These are phyloP conservation scores for Moricandia arvensis DNA, from an alignment of 345 rosid species.

Conservation along the genomic window DNA sequence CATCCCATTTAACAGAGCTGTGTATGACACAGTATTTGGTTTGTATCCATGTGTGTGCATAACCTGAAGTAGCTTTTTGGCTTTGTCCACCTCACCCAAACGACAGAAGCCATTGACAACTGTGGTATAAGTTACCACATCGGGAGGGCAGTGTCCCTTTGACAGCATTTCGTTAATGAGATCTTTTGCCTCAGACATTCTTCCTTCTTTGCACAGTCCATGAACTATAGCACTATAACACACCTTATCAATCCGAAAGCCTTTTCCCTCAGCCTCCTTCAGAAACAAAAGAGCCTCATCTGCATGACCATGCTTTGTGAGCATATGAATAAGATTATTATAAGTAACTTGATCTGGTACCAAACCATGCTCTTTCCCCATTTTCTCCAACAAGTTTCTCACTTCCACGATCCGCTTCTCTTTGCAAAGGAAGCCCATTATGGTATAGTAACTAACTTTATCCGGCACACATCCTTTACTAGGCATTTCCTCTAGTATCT, in stretches of 20 bases:
- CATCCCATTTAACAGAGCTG: conserved; percentile 79
- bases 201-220: conserved; percentile 66
- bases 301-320: conserved; percentile 71
- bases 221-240: conserved; percentile 74
- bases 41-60: conserved; percentile 83
- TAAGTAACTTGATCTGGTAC: conserved; percentile 78
- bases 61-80: conserved; percentile 76
- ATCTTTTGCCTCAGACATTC: conserved; percentile 66
- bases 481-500: conserved; percentile 62
- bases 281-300: conserved; percentile 79
- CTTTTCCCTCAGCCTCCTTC: conserved; percentile 66
- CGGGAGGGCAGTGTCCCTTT: conserved; percentile 66
- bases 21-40: conserved; percentile 84
- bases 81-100: conserved; percentile 68
- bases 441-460: conserved; percentile 80
- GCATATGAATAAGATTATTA: conserved; percentile 65
- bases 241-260: conserved; percentile 70
- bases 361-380: conserved; percentile 57
- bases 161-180: conserved; percentile 70
- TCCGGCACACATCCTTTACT: conserved; percentile 69
- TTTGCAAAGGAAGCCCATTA: conserved; percentile 69
- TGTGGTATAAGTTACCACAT: conserved; percentile 87
- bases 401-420: conserved; percentile 64
- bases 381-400: conserved; percentile 63
- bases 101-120: conserved; percentile 80